Conservation (phyloP, 352 stramenopile genomes). For the Pythium sukuiense region DNA sequence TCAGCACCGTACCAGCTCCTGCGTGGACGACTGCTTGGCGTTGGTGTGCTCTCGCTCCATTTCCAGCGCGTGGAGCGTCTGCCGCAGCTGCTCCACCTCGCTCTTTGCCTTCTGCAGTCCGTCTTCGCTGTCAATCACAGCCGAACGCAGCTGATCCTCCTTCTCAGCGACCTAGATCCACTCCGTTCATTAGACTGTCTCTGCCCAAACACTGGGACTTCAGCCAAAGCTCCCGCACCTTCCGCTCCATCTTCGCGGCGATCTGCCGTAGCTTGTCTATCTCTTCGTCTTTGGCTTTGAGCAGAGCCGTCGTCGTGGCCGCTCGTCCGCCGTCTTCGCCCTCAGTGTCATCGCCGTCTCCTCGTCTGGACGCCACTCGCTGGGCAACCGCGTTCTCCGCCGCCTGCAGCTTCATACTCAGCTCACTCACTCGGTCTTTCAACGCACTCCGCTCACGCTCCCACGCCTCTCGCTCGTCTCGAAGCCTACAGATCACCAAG, state of each 20-base stretch:
- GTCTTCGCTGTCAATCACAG: slow-evolving; percentile 48
- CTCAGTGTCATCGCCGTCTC: slow-evolving; percentile 11
- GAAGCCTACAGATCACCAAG: slow-evolving; percentile 33
- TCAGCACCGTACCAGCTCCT: slow-evolving; percentile 48
- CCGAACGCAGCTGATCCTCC: slow-evolving; percentile 43
- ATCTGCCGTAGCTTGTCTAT: slow-evolving; percentile 49
- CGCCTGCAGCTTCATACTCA: slow-evolving; percentile 57
- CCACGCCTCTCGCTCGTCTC: slow-evolving; percentile 54
- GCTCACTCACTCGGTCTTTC: slow-evolving; percentile 58
- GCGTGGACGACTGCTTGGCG: slow-evolving; percentile 50
- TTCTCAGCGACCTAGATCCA: slow-evolving; percentile 38
- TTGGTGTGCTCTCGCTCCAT: slow-evolving; percentile 49
- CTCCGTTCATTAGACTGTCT: not conserved
- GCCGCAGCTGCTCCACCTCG: slow-evolving; percentile 46
- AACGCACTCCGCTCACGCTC: slow-evolving; percentile 47
- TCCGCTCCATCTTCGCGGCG: slow-evolving; percentile 44
- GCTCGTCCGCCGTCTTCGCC: slow-evolving; percentile 19
- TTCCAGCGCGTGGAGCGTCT: slow-evolving; percentile 50
- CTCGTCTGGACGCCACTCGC: not conserved
- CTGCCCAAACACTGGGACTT: not conserved
- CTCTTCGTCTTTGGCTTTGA: slow-evolving; percentile 50
- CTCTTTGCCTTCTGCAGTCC: slow-evolving; percentile 46
- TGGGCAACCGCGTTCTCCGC: slow-evolving; percentile 35
- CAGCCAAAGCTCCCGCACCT: slow-evolving; percentile 27
- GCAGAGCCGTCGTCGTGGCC: slow-evolving; percentile 25